Evolutionary conservation across 345 rosid genomes (phyloP).

Genomic region (Sapria himalayana): DNA sequence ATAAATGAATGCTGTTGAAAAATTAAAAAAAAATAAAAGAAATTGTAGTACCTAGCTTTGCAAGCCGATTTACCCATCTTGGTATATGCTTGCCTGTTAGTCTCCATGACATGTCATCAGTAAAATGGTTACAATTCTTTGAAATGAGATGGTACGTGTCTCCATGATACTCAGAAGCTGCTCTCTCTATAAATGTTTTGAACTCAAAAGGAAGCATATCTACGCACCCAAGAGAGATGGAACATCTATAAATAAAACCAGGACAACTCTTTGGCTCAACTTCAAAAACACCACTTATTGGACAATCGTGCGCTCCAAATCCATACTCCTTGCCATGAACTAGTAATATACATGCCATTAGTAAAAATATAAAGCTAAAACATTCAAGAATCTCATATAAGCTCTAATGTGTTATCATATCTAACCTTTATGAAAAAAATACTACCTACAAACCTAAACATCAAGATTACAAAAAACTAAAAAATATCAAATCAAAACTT

Average conservation of each 20-base stretch:
- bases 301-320: constrained; percentile 61
- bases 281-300: constrained; percentile 62
- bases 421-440: no score
- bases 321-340: constrained; percentile 74
- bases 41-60: constrained; percentile 32
- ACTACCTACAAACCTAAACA: background rate
- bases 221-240: constrained; percentile 24
- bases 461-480: background rate
- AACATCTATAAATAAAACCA: constrained; percentile 39
- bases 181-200: constrained; percentile 32
- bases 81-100: constrained; percentile 40
- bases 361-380: no score
- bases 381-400: no score
- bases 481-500: background rate
- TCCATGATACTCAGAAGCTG: constrained; percentile 61
- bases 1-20: no score
- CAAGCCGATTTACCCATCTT: constrained; percentile 67
- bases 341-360: constrained; percentile 10
- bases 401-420: background rate
- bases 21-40: background rate
- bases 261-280: constrained; percentile 61
- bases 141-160: constrained; percentile 63
- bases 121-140: constrained; percentile 70
- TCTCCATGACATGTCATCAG: constrained; percentile 33
- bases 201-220: constrained; percentile 31